Base-by-base conservation (phyloP, 257 asterid genomes). In the Scutellaria minor region DNA sequence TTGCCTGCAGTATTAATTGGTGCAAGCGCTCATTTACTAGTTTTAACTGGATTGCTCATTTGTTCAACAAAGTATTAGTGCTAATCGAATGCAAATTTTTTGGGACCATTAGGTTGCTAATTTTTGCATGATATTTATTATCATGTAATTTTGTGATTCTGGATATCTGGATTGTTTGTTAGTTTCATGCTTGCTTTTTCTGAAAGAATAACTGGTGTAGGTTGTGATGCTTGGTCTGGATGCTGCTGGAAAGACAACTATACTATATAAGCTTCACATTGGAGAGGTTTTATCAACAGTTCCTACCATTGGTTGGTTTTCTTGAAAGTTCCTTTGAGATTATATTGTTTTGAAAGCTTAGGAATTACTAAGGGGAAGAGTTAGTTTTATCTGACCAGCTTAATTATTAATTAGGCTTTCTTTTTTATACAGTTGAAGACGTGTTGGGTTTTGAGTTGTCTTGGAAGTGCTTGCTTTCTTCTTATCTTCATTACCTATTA, bases 211-310 rank as follows among this genome's bases (percentile, higher is more conserved):
- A 59, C n/a, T 59, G 65, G 46, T 59, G 47, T 31, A 57, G 64
- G 64, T 57, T 57, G 64, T 57, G 44, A 95, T 92, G 99, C 97
- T 95, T 76, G 99, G 99, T 41, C 87, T 95, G 71, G 99, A 95
- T 81, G 98, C 98, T 58, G 99, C 99, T 85, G 99, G 99, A 56
- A 95, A 95, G 93, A 95, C 99, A 75, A 95, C 99, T 10, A 92
- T 95, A 72, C 86, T 95, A 57, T 92, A 95, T 77, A 95, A 95
- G 85, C 92, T 95, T 85, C 98, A 95, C 83, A 88, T 95, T 68
- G 98, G 99, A 61, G 99, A 95, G 85, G 96, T 92, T 83, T 78
- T 95, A 73, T 95, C 99, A 40, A 95, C 99, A 4, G 99, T 92
- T 82, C 98, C 99, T 75, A 95, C 98, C 55, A 95, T 95, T 31